These are phyloP conservation scores for Ploettnerulaceae sp. DNA, from an alignment of 2,329 filamentous ascomycete genomes.

Conservation along the genomic window DNA sequence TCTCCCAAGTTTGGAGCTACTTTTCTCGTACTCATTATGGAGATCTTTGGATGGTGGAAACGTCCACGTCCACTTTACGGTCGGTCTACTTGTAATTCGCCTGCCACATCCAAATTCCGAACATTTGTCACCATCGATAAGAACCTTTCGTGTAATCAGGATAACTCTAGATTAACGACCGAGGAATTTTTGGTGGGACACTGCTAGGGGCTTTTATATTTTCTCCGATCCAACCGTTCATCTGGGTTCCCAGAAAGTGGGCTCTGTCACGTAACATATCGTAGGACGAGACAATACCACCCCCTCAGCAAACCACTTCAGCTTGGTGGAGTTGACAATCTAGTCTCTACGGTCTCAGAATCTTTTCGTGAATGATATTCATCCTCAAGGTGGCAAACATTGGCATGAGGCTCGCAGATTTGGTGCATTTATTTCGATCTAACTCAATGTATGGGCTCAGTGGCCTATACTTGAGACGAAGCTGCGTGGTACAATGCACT, in stretches of 20 bases:
- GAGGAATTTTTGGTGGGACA: background rate
- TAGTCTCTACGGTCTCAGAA: background rate
- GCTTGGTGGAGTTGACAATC: background rate
- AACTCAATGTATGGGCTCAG: background rate
- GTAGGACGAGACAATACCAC: slow-evolving; percentile 2
- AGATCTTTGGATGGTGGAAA: too few relatives aligned
- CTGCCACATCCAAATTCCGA: too few relatives aligned
- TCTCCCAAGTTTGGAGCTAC: background rate
- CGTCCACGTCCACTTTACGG: background rate
- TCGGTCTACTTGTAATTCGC: too few relatives aligned
- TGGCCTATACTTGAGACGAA: background rate
- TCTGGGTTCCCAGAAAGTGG: background rate
- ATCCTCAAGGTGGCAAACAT: background rate
- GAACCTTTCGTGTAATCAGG: background rate
- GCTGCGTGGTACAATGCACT: slow-evolving; percentile 2
- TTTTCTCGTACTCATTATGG: too few relatives aligned
- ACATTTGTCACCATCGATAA: background rate
- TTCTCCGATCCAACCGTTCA: background rate
- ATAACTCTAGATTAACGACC: background rate
- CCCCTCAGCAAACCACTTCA: background rate
- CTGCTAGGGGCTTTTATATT: background rate
- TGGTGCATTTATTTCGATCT: background rate
- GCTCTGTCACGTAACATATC: slow-evolving; percentile 11
- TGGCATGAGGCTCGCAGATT: background rate
- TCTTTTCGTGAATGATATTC: background rate